phyloP scores from a whole-genome alignment of 2,329 filamentous ascomycete species.

The Diplodia corticola region DNA sequence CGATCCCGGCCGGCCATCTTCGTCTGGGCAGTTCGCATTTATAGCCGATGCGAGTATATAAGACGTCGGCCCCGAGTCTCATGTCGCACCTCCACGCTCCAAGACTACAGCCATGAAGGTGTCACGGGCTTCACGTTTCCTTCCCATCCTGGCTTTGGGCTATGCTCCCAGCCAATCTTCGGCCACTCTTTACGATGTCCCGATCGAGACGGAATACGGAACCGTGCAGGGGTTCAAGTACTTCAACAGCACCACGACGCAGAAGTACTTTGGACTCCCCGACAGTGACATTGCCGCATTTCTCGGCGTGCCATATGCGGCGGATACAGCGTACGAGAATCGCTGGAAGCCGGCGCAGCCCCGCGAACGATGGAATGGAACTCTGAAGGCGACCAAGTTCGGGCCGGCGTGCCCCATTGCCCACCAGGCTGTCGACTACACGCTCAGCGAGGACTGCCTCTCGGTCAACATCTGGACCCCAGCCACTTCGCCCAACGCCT shows the following conservation, averaged over 20 bases:
- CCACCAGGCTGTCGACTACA: background rate
- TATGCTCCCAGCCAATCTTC: background rate
- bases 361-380: background rate
- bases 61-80: no score
- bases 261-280: background rate
- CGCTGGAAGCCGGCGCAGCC: conserved; percentile 7
- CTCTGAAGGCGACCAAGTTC: background rate
- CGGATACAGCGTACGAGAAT: background rate
- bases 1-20: no score
- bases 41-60: no score
- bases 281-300: conserved; percentile 4
- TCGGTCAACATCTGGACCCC: conserved; percentile 38
- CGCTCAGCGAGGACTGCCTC: conserved; percentile 34
- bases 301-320: conserved; percentile 1
- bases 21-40: no score
- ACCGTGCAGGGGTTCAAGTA: conserved; percentile 16
- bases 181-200: conserved; percentile 21
- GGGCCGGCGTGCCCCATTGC: background rate
- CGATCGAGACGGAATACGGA: conserved; percentile 20
- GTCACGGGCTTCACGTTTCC: no score
- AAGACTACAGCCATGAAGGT: no score
- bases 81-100: no score
- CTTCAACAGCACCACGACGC: background rate
- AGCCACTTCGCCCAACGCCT: conserved; percentile 29
- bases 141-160: background rate